Evolutionary conservation across 495 filamentous ascomycete genomes (phyloP).

Genomic region (Hypoxylon trugodes): DNA sequence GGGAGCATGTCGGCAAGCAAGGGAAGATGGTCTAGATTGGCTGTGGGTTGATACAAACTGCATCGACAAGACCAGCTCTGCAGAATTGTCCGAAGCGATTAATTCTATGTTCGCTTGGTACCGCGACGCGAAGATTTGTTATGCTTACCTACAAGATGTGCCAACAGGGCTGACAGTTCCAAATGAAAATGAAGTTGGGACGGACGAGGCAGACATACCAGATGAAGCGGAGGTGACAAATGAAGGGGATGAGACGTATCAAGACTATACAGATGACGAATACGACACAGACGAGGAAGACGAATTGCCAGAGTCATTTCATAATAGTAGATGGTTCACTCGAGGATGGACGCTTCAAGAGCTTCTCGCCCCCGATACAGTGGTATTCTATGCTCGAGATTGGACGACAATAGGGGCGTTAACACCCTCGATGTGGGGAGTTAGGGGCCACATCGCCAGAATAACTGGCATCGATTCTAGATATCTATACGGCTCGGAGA

Average conservation of each 20-base stretch:
- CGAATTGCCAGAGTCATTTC: not conserved
- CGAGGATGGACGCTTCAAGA: constrained; percentile 53
- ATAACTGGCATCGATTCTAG: not conserved
- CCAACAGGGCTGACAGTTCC: too few species aligned
- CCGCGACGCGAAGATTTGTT: constrained; percentile 46
- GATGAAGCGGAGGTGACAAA: too few species aligned
- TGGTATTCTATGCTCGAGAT: constrained; percentile 41
- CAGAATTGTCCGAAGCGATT: constrained; percentile 46
- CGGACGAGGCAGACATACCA: too few species aligned
- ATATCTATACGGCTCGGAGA: not conserved
- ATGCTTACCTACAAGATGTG: constrained; percentile 54
- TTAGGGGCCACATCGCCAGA: not conserved
- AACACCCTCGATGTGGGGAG: not conserved
- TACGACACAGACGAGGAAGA: not conserved
- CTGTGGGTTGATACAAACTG: constrained; percentile 53
- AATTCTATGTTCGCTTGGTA: constrained; percentile 54
- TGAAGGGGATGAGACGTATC: too few species aligned
- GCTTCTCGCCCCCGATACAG: constrained; percentile 44
- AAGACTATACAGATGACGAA: too few species aligned
- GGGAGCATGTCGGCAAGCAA: not conserved
- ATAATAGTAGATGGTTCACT: constrained; percentile 45
- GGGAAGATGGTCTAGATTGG: not conserved
- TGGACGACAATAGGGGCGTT: constrained; percentile 11
- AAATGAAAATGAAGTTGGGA: too few species aligned
- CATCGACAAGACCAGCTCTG: constrained; percentile 55